A percentile compares a stretch with the other conserved stretches of the same genome.
Conservation (phyloP, 1,139 yeast species). For the Petasospora rhodanensis region DNA sequence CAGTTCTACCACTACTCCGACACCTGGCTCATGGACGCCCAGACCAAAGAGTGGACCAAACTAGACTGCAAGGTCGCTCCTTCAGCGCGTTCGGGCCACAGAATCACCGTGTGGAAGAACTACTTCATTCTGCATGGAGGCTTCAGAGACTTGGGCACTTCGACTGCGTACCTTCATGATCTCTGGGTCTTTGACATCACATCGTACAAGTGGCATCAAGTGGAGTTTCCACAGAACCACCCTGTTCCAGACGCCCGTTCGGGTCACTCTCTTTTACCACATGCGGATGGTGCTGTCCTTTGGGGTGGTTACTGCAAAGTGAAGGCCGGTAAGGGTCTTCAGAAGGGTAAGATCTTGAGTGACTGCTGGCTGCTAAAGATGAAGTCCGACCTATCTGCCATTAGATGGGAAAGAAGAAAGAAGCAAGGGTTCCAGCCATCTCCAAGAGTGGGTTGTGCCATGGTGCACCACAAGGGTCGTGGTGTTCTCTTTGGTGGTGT, state of each 20-base stretch:
- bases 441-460: slow-evolving; percentile 92
- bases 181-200: slow-evolving; percentile 91
- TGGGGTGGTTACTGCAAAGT: slow-evolving; percentile 96
- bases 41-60: slow-evolving; percentile 85
- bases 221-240: slow-evolving; percentile 81
- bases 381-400: slow-evolving; percentile 77
- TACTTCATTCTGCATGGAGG: slow-evolving; percentile 86
- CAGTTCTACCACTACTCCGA: slow-evolving; percentile 97
- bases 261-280: slow-evolving; percentile 85
- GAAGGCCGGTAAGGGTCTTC: slow-evolving; percentile 83
- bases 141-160: slow-evolving; percentile 81
- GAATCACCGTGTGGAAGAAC: slow-evolving; percentile 90
- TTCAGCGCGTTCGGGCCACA: slow-evolving; percentile 84
- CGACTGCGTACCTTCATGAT: slow-evolving; percentile 80
- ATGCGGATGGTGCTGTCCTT: slow-evolving; percentile 76
- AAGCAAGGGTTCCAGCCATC: slow-evolving; percentile 88
- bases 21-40: slow-evolving; percentile 87
- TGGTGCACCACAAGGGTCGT: slow-evolving; percentile 86
- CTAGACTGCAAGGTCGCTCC: slow-evolving; percentile 76
- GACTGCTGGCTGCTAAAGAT: slow-evolving; percentile 88
- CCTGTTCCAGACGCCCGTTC: slow-evolving; percentile 86
- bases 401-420: slow-evolving; percentile 84
- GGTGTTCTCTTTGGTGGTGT: slow-evolving; percentile 96
- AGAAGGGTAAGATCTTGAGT: slow-evolving; percentile 85
- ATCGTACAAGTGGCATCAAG: slow-evolving; percentile 84